Conservation (phyloP, 768 basidiomycete species). For the Hortiboletus campestris region DNA sequence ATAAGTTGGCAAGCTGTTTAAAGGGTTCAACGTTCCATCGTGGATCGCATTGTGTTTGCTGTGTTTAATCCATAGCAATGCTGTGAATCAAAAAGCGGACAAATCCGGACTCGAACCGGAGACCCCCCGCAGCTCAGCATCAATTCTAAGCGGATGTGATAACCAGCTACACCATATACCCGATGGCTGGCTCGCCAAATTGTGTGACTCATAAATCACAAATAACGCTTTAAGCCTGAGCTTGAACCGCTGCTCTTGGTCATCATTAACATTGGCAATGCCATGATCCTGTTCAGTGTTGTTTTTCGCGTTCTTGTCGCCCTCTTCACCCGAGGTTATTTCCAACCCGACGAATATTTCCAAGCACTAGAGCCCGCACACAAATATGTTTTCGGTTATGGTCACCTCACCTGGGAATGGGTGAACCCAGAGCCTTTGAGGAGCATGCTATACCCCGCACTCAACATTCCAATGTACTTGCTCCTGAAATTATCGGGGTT, state of each 20-base stretch:
- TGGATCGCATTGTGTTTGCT: not conserved
- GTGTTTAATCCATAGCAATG: not conserved
- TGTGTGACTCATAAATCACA: not conserved
- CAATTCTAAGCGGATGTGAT: slow-evolving; percentile 43
- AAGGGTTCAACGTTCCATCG: not conserved
- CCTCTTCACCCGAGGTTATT: slow-evolving; percentile 76
- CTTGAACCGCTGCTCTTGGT: too few species aligned
- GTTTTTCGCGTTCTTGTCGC: slow-evolving; percentile 58
- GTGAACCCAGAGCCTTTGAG: slow-evolving; percentile 63
- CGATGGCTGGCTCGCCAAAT: slow-evolving; percentile 8
- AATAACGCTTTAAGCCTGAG: not conserved
- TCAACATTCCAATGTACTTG: slow-evolving; percentile 82
- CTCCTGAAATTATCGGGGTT: slow-evolving; percentile 54
- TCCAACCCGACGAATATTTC: slow-evolving; percentile 97
- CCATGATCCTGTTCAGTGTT: slow-evolving; percentile 37
- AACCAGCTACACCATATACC: slow-evolving; percentile 42
- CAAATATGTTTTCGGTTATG: slow-evolving; percentile 85
- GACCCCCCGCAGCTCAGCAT: slow-evolving; percentile 42
- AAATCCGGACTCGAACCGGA: slow-evolving; percentile 42
- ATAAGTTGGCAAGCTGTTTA: not conserved
- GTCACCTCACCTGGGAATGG: slow-evolving; percentile 98
- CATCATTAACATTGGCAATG: too few species aligned
- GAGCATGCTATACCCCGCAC: slow-evolving; percentile 74
- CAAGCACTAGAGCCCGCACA: slow-evolving; percentile 95
- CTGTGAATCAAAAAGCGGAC: slow-evolving; percentile 37